phyloP scores from a whole-genome alignment of 2,329 filamentous ascomycete genomes.

The Calonectria pteridis region DNA sequence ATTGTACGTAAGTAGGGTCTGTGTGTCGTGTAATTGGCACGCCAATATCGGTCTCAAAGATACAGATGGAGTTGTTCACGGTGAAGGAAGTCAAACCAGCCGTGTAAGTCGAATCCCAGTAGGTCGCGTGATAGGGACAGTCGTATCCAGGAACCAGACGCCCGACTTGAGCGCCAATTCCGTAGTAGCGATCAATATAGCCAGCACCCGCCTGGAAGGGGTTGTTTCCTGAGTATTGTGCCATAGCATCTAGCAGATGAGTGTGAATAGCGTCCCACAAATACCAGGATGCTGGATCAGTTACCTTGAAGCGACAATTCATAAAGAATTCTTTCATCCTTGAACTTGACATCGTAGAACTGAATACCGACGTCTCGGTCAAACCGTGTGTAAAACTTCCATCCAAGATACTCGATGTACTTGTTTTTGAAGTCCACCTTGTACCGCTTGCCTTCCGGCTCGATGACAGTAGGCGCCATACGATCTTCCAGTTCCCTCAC shows the following conservation, averaged over 20 bases:
- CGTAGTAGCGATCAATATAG: constrained; percentile 26
- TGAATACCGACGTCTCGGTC: constrained; percentile 28
- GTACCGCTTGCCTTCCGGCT: constrained; percentile 33
- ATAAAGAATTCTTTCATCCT: constrained; percentile 27
- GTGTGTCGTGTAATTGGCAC: constrained; percentile 51
- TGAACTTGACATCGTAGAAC: constrained; percentile 28
- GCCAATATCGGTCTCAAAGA: constrained; percentile 27
- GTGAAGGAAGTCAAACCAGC: not conserved
- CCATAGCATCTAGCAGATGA: constrained; percentile 14
- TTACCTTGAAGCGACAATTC: constrained; percentile 26
- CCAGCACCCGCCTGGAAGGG: constrained; percentile 23
- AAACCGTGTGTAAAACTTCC: constrained; percentile 32
- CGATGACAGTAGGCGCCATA: constrained; percentile 28
- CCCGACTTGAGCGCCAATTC: constrained; percentile 27
- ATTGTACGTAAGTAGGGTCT: constrained; percentile 54
- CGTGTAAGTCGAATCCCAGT: constrained; percentile 24
- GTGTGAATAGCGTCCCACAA: not conserved
- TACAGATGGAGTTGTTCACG: constrained; percentile 23
- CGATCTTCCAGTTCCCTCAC: constrained; percentile 32
- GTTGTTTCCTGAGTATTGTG: constrained; percentile 26
- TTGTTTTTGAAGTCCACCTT: constrained; percentile 34
- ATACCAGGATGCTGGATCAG: not conserved
- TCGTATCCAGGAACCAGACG: constrained; percentile 26
- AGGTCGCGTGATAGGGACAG: constrained; percentile 29
- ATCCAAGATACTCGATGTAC: constrained; percentile 36